These are phyloP conservation scores for Didymella arachidicola DNA, from an alignment of 2,329 filamentous ascomycete genomes.

Conservation along the genomic window DNA sequence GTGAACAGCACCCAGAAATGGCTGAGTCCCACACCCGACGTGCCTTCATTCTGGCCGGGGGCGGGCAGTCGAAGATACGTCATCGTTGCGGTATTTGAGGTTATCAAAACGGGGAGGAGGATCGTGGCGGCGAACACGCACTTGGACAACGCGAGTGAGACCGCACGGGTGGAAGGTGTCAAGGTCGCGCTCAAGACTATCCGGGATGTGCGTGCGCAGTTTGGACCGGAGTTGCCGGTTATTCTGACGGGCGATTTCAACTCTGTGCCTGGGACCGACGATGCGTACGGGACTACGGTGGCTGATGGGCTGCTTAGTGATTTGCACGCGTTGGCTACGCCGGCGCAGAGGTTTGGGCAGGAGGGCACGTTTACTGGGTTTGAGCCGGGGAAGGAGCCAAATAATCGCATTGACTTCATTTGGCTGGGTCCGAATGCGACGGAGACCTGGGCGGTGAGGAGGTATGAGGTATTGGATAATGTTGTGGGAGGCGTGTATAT, in stretches of 20 bases:
- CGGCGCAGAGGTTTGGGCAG: constrained; percentile 63
- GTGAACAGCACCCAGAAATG: constrained; percentile 70
- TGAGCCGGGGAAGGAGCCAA: constrained; percentile 50
- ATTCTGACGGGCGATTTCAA: constrained; percentile 75
- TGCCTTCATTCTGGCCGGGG: constrained; percentile 75
- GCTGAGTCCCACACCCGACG: constrained; percentile 75
- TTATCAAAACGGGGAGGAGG: constrained; percentile 56
- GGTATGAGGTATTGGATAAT: constrained; percentile 68
- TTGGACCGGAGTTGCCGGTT: constrained; percentile 50
- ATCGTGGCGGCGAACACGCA: constrained; percentile 72
- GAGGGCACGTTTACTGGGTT: constrained; percentile 72
- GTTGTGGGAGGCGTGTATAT: constrained; percentile 69
- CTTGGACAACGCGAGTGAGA: constrained; percentile 67
- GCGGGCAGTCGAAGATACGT: constrained; percentile 66
- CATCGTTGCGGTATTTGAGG: constrained; percentile 66
- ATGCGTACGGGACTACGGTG: constrained; percentile 66
- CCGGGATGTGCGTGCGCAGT: constrained; percentile 33
- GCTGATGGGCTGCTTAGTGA: constrained; percentile 45
- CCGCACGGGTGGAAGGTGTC: constrained; percentile 65
- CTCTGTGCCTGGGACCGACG: constrained; percentile 62
- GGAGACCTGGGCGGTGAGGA: constrained; percentile 53
- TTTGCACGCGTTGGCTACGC: constrained; percentile 50
- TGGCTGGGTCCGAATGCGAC: constrained; percentile 54
- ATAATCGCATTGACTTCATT: constrained; percentile 72
- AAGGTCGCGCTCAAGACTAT: constrained; percentile 62